Percentiles rank a stretch among this genome's conserved stretches.
These are phyloP conservation scores for Brachypodium distachyon DNA, from an alignment of 202 grass and related monocot species.

Conservation along the genomic window DNA sequence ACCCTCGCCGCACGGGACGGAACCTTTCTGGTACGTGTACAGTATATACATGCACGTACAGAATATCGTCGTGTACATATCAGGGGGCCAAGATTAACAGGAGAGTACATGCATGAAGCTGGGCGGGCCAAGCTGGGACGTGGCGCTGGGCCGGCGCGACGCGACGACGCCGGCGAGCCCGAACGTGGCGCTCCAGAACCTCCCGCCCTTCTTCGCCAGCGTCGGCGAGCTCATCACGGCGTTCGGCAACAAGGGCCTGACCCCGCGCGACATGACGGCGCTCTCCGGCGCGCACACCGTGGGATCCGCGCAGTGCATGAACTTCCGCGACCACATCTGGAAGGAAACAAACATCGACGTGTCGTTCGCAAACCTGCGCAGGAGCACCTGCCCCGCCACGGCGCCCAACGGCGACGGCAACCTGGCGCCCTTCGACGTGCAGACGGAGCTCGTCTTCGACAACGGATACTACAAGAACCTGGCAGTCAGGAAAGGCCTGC, in stretches of 20 bases:
- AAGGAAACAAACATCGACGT: conserved; percentile 37
- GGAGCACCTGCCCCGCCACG: conserved; percentile 9
- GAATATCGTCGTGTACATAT: no score
- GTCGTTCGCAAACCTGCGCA: conserved; percentile 20
- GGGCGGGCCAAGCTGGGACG: conserved; percentile 44
- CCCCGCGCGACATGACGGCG: conserved; percentile 41
- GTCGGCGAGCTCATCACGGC: conserved; percentile 12
- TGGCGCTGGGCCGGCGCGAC: conserved; percentile 43
- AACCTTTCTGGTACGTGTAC: conserved; percentile 25
- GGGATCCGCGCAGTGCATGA: conserved; percentile 42
- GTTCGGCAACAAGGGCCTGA: conserved; percentile 42
- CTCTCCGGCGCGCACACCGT: conserved; percentile 75
- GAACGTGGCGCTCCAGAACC: conserved; percentile 28
- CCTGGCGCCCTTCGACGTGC: conserved; percentile 28
- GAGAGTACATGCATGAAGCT: no score
- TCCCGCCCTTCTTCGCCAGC: conserved; percentile 21
- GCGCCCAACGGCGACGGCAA: conserved; percentile 10
- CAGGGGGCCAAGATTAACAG: no score
- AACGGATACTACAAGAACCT: conserved; percentile 44
- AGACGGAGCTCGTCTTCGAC: conserved; percentile 30
- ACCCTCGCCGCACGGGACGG: conserved; percentile 49
- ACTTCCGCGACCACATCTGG: conserved; percentile 52
- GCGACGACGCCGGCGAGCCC: conserved; percentile 40
- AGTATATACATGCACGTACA: no score
- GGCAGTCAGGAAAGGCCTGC: conserved; percentile 17